phyloP scores from a whole-genome alignment of 768 basidiomycete genomes.

The Strobilomyces dryophilus region DNA sequence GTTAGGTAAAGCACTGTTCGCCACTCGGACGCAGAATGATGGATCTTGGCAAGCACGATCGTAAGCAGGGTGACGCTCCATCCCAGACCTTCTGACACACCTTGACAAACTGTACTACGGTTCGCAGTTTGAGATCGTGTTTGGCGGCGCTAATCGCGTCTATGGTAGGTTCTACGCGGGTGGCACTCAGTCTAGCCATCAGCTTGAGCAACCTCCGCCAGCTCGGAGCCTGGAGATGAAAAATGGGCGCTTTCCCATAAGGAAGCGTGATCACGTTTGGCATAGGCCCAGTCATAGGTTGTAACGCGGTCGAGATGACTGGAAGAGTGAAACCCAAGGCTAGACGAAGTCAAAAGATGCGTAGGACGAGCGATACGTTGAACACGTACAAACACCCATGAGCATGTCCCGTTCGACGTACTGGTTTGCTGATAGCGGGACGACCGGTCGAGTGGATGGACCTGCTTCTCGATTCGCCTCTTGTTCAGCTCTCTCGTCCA shows the following conservation, averaged over 20 bases:
- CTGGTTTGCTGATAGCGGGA: conserved; percentile 28
- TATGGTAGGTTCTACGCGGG: conserved; percentile 65
- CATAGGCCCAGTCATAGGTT: conserved; percentile 50
- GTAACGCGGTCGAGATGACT: conserved; percentile 42
- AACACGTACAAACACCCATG: conserved; percentile 57
- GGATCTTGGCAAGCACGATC: conserved; percentile 40
- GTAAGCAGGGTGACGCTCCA: not conserved
- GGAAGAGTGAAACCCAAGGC: conserved; percentile 69
- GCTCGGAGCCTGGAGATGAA: conserved; percentile 69
- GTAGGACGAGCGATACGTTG: not conserved
- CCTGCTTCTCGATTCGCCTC: conserved; percentile 11
- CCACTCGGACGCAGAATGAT: conserved; percentile 60
- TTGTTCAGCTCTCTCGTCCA: conserved; percentile 20
- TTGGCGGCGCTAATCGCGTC: conserved; percentile 60
- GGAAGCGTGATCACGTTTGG: conserved; percentile 75
- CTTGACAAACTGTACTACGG: conserved; percentile 76
- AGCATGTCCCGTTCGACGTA: conserved; percentile 59
- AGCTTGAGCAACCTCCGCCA: conserved; percentile 74
- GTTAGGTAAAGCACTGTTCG: conserved; percentile 74
- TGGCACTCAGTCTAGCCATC: conserved; percentile 68
- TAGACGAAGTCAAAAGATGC: conserved; percentile 26
- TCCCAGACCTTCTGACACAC: conserved; percentile 34
- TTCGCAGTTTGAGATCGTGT: conserved; percentile 57
- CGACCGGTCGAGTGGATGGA: conserved; percentile 9
- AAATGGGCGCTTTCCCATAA: conserved; percentile 59